These are phyloP conservation scores for Coniochaeta sp. DNA, from an alignment of 2,329 filamentous ascomycete genomes.

Conservation along the genomic window DNA sequence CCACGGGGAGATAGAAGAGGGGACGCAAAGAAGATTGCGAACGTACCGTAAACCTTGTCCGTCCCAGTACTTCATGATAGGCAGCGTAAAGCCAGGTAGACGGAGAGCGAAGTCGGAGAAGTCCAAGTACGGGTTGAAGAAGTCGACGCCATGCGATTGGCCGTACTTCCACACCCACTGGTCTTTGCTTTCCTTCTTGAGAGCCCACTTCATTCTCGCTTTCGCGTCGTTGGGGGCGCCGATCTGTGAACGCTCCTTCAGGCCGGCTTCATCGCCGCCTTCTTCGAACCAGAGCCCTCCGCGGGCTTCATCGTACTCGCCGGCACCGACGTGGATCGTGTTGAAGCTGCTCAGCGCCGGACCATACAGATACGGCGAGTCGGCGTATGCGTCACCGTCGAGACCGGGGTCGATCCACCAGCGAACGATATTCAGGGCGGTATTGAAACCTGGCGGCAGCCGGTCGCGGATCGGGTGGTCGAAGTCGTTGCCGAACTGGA, in stretches of 20 bases:
- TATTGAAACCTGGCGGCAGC: conserved; percentile 78
- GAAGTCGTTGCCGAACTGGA: conserved; percentile 95
- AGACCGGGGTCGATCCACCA: conserved; percentile 89
- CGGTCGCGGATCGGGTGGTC: conserved; percentile 82
- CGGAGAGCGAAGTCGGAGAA: conserved; percentile 67
- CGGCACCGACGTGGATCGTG: conserved; percentile 57
- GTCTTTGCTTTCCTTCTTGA: conserved; percentile 39
- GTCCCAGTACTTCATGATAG: conserved; percentile 74
- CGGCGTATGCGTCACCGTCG: conserved; percentile 83
- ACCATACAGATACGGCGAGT: conserved; percentile 80
- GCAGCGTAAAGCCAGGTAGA: conserved; percentile 65
- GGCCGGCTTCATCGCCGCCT: conserved; percentile 53
- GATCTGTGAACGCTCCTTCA: conserved; percentile 32
- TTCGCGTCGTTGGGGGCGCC: conserved; percentile 46
- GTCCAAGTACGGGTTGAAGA: conserved; percentile 89
- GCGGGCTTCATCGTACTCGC: conserved; percentile 35
- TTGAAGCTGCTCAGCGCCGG: conserved; percentile 77
- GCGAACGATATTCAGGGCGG: conserved; percentile 77
- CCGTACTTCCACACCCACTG: conserved; percentile 49
- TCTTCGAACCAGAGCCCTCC: conserved; percentile 55
- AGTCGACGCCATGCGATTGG: conserved; percentile 50
- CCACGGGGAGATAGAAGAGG: conserved; percentile 5
- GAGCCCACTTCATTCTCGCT: conserved; percentile 53
- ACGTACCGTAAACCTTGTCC: conserved; percentile 67
- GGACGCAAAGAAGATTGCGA: conserved; percentile 12